Conservation (phyloP, 345 rosid species). For the Eucalyptus microcorys region DNA sequence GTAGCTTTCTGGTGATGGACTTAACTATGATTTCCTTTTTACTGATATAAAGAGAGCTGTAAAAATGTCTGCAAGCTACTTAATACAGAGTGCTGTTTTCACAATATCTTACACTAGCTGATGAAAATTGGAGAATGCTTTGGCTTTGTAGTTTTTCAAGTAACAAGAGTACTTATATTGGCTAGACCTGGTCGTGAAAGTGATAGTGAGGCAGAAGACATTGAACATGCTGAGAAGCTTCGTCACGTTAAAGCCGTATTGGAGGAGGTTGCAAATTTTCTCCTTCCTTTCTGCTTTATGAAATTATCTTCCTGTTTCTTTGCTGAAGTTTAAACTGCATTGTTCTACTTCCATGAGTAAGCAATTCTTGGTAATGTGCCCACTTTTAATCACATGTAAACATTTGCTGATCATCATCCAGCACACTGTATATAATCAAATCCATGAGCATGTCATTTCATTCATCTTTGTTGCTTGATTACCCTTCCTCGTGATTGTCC, state of each 20-base stretch:
- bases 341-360: neutral
- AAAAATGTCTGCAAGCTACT: neutral
- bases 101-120: neutral
- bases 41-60: neutral
- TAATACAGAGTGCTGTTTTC: neutral
- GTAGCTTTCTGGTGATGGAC: neutral
- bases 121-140: neutral
- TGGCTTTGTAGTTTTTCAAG: neutral
- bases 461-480: neutral
- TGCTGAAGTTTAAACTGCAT: neutral
- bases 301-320: neutral
- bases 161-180: constrained; percentile 4
- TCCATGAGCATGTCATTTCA: neutral
- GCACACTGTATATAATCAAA: neutral
- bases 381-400: neutral
- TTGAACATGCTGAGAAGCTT: constrained; percentile 99
- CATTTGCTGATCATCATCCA: neutral
- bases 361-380: neutral
- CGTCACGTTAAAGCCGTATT: constrained; percentile 98
- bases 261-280: constrained; percentile 60
- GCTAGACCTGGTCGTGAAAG: constrained; percentile 80
- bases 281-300: neutral
- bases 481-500: neutral
- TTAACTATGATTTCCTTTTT: neutral
- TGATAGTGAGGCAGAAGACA: constrained; percentile 97